phyloP scores from a whole-genome alignment of 441 rosid species.

The Croton laevigatus region DNA sequence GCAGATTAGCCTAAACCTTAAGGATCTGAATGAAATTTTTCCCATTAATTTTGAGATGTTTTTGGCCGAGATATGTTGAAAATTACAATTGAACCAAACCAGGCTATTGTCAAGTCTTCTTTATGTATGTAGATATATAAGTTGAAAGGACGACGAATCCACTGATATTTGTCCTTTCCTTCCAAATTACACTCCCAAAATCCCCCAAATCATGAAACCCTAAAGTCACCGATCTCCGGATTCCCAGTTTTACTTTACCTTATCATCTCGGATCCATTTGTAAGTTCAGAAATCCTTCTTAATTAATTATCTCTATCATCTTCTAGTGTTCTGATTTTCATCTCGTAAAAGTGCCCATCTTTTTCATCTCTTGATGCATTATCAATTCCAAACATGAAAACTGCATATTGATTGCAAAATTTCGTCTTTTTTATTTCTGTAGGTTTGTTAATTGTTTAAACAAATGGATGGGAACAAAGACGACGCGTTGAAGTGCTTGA shows the following conservation, averaged over 20 bases:
- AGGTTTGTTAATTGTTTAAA: conserved; percentile 1
- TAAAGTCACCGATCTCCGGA: neutral
- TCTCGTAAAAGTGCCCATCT: neutral
- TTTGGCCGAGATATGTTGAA: neutral
- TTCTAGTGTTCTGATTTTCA: neutral
- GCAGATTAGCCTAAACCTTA: too few relatives aligned
- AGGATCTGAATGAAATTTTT: too few relatives aligned
- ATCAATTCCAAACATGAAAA: neutral
- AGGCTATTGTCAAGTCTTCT: neutral
- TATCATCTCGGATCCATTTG: conserved; percentile 4
- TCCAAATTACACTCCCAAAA: neutral
- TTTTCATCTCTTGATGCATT: neutral
- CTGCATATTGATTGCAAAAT: neutral
- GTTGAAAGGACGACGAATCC: neutral
- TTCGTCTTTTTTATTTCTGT: neutral
- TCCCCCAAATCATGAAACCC: conserved; percentile 18
- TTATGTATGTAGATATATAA: neutral
- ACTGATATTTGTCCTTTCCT: neutral
- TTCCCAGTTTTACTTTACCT: neutral
- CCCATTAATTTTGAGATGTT: too few relatives aligned
- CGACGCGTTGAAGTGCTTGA: conserved; percentile 84
- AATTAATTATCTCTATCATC: neutral
- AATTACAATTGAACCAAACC: neutral
- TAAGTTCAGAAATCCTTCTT: conserved; percentile 6
- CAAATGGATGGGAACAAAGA: conserved; percentile 92